A percentile compares a stretch with the other conserved stretches of the same genome.
These are phyloP conservation scores for Ustilago shanxiensis DNA, from an alignment of 1,284 basidiomycete species.

Conservation along the genomic window DNA sequence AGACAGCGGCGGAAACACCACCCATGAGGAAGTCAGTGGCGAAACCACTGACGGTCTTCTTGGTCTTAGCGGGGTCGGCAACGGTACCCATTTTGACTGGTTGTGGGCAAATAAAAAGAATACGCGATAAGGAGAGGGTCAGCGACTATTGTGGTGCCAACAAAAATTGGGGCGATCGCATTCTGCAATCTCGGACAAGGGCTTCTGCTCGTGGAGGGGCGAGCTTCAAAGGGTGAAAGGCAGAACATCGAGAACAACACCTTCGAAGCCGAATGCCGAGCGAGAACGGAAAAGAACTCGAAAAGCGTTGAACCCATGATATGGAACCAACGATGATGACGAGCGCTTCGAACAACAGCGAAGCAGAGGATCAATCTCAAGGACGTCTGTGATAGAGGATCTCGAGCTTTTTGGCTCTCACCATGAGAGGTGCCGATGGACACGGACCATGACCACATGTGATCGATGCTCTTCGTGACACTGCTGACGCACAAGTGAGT, in stretches of 20 bases:
- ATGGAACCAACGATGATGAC: neutral
- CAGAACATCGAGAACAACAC: too few species aligned
- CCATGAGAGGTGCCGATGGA: neutral
- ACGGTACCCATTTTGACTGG: conserved; percentile 63
- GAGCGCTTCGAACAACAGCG: neutral
- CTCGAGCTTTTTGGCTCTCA: neutral
- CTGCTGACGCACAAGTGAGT: neutral
- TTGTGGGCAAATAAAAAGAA: neutral
- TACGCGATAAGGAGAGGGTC: neutral
- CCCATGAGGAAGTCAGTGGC: conserved; percentile 69
- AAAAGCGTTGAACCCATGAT: too few species aligned
- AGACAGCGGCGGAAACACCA: conserved; percentile 70
- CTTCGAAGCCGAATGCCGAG: too few species aligned
- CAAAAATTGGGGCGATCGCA: neutral
- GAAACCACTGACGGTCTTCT: conserved; percentile 63
- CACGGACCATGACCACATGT: neutral
- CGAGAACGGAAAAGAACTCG: too few species aligned
- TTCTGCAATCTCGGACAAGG: neutral
- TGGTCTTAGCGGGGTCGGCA: conserved; percentile 62
- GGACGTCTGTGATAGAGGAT: neutral
- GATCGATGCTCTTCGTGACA: neutral
- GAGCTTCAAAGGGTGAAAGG: too few species aligned
- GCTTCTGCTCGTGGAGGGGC: neutral
- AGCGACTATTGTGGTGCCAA: neutral
- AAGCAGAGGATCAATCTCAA: neutral